Conservation (phyloP, 306 rosid species). For the Inga laurina region DNA sequence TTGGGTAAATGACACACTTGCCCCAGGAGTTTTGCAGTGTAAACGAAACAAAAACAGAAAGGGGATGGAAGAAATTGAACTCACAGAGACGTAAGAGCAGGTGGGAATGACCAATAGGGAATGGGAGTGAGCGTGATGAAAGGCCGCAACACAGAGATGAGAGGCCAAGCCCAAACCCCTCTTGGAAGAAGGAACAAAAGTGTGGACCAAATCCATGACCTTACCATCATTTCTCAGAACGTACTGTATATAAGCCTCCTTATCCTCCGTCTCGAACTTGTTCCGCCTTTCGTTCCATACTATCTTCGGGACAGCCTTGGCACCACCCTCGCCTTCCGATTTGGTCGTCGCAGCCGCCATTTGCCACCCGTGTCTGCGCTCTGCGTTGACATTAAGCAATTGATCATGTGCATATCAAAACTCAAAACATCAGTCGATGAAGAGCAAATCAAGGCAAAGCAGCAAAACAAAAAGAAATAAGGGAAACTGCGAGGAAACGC, state of each 20-base stretch:
- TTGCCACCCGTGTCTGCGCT: not conserved
- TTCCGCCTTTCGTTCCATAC: conserved; percentile 57
- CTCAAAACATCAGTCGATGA: not conserved
- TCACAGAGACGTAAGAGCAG: conserved; percentile 86
- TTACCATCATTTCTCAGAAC: conserved; percentile 47
- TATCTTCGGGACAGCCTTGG: conserved; percentile 47
- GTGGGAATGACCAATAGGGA: conserved; percentile 69
- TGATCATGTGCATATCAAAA: not conserved
- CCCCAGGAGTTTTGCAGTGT: not conserved
- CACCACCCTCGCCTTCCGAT: conserved; percentile 23
- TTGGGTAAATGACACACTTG: not conserved
- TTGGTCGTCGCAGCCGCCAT: conserved; percentile 42
- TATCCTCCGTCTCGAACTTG: conserved; percentile 85
- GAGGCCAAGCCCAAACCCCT: conserved; percentile 88
- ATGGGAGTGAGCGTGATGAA: conserved; percentile 64
- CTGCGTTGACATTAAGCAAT: not conserved
- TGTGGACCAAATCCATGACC: conserved; percentile 79
- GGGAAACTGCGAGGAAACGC: not conserved
- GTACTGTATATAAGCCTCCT: conserved; percentile 68
- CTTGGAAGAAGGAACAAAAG: conserved; percentile 83
- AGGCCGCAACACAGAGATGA: conserved; percentile 77
- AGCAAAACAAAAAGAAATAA: not conserved
- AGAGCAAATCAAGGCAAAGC: not conserved
- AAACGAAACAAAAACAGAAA: not conserved
- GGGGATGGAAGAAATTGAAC: conserved; percentile 21